Base-by-base conservation (phyloP, 1,139 yeast genomes). In the Pichia sp. region DNA sequence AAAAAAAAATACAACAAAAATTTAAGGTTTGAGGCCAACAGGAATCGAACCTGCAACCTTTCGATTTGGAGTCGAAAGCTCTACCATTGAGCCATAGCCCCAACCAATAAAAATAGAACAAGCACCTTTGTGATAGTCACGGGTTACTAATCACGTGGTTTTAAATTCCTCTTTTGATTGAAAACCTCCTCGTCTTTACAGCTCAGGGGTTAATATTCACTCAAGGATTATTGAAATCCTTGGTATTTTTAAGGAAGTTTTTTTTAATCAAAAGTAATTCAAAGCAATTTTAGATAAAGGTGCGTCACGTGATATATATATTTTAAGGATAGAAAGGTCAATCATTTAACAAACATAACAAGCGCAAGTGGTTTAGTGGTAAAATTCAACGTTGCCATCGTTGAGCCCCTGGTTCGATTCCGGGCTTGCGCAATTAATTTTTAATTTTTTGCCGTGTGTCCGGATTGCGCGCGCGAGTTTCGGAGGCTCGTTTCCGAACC, bases 11-110 rank as follows among this genome's bases (percentile, higher is more conserved):
- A n/a, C n/a, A n/a, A n/a, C n/a, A n/a, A n/a, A 28, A 41, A 39
- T 10, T 48, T 65, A 67, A 65, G 65, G 68, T 29, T 50, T 66
- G 68, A 65, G 65, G 68, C 66, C 63, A 64, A 64, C 68, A 64
- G 69, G 69, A 62, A 62, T 65, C 69, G 70, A 65, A 65, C 70
- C 69, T 65, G 70, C 69, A 65, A 61, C 69, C 70, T 62, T 63
- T 66, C 65, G 69, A 50, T 48, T 74, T 80, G 87, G 87, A 81
- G 80, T 80, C 88, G 79, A 79, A 79, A 78, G 86, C 87, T 80
- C 88, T 80, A 78, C 88, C 88, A 80, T 80, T 80, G 88, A 80
- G 88, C 87, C 86, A 80, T 85, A 81, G 85, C 87, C 78, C 78
- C 86, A 64, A 19, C 66, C 63, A 64, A 64, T 68, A 65, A 69